A percentile compares a stretch with the other conserved stretches of the same genome.
phyloP scores from a whole-genome alignment of 495 filamentous ascomycete genomes.

The Penicillium egyptiacum region DNA sequence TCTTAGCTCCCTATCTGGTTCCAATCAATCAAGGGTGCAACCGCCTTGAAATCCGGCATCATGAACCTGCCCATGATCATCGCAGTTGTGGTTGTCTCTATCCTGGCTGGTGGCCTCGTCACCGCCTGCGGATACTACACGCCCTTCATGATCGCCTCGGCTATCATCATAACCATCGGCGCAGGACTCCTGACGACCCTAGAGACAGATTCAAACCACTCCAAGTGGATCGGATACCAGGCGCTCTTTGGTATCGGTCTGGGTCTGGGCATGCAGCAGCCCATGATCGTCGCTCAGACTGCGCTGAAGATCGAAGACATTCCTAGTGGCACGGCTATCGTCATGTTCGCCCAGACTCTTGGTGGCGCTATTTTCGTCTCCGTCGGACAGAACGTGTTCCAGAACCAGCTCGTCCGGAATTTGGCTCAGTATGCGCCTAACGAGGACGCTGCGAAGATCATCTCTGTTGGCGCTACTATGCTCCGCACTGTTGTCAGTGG shows the following conservation, averaged over 20 bases:
- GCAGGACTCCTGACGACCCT: constrained; percentile 70
- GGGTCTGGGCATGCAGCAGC: constrained; percentile 67
- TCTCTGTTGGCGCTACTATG: constrained; percentile 66
- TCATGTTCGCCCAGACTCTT: constrained; percentile 71
- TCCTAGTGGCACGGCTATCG: constrained; percentile 62
- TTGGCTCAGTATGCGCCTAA: constrained; percentile 52
- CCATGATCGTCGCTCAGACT: constrained; percentile 67
- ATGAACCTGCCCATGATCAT: constrained; percentile 75
- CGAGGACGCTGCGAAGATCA: constrained; percentile 49
- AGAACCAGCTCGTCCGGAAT: constrained; percentile 63
- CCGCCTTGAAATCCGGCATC: constrained; percentile 71
- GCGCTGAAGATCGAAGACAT: constrained; percentile 62
- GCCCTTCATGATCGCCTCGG: constrained; percentile 65
- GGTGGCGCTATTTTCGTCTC: constrained; percentile 73
- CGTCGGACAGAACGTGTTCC: constrained; percentile 76
- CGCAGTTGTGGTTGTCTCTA: constrained; percentile 56
- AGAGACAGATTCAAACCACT: constrained; percentile 48
- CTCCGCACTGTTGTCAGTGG: constrained; percentile 51
- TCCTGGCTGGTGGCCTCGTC: constrained; percentile 61
- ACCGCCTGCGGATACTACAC: constrained; percentile 72
- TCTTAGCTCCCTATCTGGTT: constrained; percentile 82
- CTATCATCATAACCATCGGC: constrained; percentile 63
- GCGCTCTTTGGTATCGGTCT: constrained; percentile 67
- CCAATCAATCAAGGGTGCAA: constrained; percentile 73
- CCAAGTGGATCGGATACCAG: constrained; percentile 78